Percentiles rank a stretch among this genome's conserved stretches.
Conservation (phyloP, 768 basidiomycete genomes). For the Xerocomus spinulosus region DNA sequence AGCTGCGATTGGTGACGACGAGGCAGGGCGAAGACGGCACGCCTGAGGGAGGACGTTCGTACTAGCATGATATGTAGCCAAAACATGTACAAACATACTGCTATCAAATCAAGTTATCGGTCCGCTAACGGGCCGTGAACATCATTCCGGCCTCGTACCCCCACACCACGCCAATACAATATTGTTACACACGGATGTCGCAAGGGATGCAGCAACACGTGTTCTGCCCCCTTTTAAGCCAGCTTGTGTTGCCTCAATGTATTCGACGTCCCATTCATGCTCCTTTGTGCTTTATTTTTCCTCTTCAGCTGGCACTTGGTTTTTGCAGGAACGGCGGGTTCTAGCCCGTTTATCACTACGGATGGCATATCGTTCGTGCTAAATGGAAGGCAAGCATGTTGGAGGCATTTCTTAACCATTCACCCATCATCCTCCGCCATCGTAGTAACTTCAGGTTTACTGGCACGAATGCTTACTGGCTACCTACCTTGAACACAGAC, state of each 20-base stretch:
- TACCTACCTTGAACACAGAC: conserved; percentile 48
- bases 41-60: conserved; percentile 4
- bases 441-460: conserved; percentile 39
- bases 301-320: conserved; percentile 32
- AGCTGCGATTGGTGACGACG: conserved; percentile 19
- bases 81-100: background rate
- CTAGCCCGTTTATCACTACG: conserved; percentile 42
- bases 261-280: conserved; percentile 33
- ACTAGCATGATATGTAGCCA: conserved; percentile 9
- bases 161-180: too few relatives aligned
- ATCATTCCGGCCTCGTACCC: too few relatives aligned
- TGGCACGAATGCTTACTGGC: conserved; percentile 68
- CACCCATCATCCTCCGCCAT: conserved; percentile 23
- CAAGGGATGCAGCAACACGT: background rate
- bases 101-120: too few relatives aligned
- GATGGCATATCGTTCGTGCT: conserved; percentile 45
- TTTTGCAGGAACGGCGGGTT: conserved; percentile 19
- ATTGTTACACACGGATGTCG: too few relatives aligned
- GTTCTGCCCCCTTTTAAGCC: background rate
- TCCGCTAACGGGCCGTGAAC: too few relatives aligned
- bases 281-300: conserved; percentile 26
- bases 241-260: background rate
- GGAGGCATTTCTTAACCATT: background rate
- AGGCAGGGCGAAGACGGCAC: background rate
- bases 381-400: conserved; percentile 46